Base-by-base conservation (phyloP, 768 basidiomycete genomes). In the Mycena filopes region DNA sequence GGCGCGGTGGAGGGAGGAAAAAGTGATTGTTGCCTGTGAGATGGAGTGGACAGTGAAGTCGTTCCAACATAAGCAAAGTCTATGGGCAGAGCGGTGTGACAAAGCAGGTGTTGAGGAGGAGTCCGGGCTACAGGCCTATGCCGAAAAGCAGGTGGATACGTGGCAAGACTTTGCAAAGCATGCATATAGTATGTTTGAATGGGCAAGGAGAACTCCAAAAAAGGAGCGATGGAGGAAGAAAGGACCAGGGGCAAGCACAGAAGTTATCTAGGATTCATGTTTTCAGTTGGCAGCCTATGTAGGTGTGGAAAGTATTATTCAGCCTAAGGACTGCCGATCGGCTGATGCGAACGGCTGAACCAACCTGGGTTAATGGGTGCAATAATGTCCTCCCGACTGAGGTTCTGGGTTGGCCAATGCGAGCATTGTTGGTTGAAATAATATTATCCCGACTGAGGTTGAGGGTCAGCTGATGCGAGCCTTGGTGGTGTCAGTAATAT, bases 1-100 rank as follows among this genome's bases (percentile, higher is more conserved):
- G 29, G n/a, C 43, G 25, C n/a, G 69, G 16, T 72, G 72, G 72
- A 38, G 43, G n/a, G 73, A 74, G 20, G 73, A 74, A 33, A 8
- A 65, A 4, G 56, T n/a, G 3, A 53, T 70, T n/a, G 56, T 69
- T 1, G 28, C 45, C 28, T n/a, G 70, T n/a, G 68, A 74, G 40
- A 74, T 74, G 72, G 25, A 31, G 3, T 72, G 70, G 72, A 49
- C 55, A 0, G 41, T 62, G 5, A 21, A 21, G 12, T 74, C 57
- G 33, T 72, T 74, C 47, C 28, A 55, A 51, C 23, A 67, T 51
- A 0, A 31, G 12, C 51, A 59, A 43, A 11, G 4, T 13, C 9
- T 20, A 15, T 26, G 45, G 45, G 40, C 28, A 11, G 18, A 26
- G 18, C 21, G 31, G 20, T n/a, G 25, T 11, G 36, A 36, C 36